phyloP scores from a whole-genome alignment of 106 monocot species.

The Allium cepa region DNA sequence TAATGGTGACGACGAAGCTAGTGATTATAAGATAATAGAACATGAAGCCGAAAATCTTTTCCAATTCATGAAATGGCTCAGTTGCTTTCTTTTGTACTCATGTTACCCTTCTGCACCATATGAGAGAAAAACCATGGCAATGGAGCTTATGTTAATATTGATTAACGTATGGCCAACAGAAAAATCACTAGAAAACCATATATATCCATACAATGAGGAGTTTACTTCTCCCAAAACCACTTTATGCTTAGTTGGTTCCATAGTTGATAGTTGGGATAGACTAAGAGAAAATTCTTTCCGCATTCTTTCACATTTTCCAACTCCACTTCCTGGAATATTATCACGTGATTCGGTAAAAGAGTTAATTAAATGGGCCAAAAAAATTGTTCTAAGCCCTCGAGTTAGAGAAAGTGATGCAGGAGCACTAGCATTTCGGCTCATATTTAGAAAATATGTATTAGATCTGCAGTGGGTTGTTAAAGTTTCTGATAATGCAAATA shows the following conservation, averaged over 20 bases:
- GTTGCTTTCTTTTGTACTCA: constrained; percentile 71
- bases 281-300: constrained; percentile 82
- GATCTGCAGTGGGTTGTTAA: constrained; percentile 62
- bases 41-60: constrained; percentile 61
- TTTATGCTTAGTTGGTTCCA: constrained; percentile 72
- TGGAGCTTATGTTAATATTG: constrained; percentile 91
- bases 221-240: constrained; percentile 72
- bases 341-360: constrained; percentile 37
- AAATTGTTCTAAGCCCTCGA: constrained; percentile 83
- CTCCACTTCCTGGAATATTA: constrained; percentile 86
- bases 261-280: constrained; percentile 98
- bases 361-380: constrained; percentile 80
- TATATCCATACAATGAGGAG: constrained; percentile 56
- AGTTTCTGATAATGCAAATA: constrained; percentile 24
- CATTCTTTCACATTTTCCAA: constrained; percentile 82
- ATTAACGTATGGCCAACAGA: constrained; percentile 72
- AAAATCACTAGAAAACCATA: constrained; percentile 17
- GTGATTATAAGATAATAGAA: not conserved
- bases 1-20: constrained; percentile 9
- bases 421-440: constrained; percentile 75
- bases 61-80: constrained; percentile 86
- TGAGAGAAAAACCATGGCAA: constrained; percentile 98
- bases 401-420: constrained; percentile 99
- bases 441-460: constrained; percentile 90
- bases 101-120: constrained; percentile 98